phyloP scores from a whole-genome alignment of 1,139 yeast genomes.

The Debaryomyces subglobosus region DNA sequence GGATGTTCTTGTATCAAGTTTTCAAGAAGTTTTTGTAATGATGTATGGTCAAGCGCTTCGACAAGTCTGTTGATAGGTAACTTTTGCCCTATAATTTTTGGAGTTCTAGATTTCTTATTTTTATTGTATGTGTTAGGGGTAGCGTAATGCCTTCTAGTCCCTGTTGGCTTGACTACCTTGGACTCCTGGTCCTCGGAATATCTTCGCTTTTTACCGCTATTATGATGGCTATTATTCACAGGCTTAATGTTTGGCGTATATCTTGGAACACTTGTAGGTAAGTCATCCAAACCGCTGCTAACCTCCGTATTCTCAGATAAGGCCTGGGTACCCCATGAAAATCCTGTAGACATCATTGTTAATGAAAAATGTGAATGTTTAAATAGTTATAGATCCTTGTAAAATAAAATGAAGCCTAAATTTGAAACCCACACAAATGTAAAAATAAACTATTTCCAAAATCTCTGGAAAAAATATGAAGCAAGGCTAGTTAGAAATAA shows the following conservation, averaged over 20 bases:
- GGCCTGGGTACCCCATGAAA: slow-evolving; percentile 35
- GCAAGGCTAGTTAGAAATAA: slow-evolving; percentile 1
- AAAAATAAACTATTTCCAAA: not conserved
- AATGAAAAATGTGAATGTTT: not conserved
- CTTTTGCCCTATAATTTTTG: slow-evolving; percentile 49
- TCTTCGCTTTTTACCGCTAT: slow-evolving; percentile 18
- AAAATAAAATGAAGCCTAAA: not conserved
- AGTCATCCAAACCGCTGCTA: slow-evolving; percentile 1
- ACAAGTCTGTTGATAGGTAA: slow-evolving; percentile 64
- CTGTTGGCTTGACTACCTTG: slow-evolving; percentile 12
- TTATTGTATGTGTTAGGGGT: slow-evolving; percentile 10
- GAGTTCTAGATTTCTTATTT: slow-evolving; percentile 41
- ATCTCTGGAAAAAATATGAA: not conserved
- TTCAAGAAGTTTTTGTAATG: slow-evolving; percentile 55
- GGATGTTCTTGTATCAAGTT: slow-evolving; percentile 63
- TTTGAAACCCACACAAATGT: slow-evolving; percentile 1
- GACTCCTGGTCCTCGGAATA: slow-evolving; percentile 18
- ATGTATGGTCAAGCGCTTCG: slow-evolving; percentile 64
- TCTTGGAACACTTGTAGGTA: slow-evolving; percentile 16
- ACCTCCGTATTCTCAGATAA: slow-evolving; percentile 8
- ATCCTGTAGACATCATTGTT: slow-evolving; percentile 34
- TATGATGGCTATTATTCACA: slow-evolving; percentile 5
- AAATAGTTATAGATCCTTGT: not conserved
- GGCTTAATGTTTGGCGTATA: slow-evolving; percentile 17
- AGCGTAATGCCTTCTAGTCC: slow-evolving; percentile 9